Conservation (phyloP, 1,139 yeast species). For the Casaregolazyma lundiana region DNA sequence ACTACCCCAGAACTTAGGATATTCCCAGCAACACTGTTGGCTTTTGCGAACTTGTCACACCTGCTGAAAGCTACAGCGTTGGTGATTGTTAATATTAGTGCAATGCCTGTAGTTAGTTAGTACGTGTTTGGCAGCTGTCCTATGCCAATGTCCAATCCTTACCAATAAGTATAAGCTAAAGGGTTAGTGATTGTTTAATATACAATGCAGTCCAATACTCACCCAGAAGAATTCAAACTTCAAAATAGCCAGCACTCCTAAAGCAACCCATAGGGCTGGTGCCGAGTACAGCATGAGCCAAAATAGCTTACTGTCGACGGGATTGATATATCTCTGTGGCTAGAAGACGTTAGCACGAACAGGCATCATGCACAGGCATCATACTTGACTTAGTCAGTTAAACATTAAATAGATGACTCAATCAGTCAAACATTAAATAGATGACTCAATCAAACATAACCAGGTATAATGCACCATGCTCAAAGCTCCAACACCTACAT, state of each 20-base stretch:
- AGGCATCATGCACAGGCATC: neutral
- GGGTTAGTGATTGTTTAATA: neutral
- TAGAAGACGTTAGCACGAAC: constrained; percentile 10
- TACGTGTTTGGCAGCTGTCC: constrained; percentile 21
- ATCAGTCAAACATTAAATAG: neutral
- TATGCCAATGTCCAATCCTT: neutral
- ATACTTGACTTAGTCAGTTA: neutral
- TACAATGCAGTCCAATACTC: constrained; percentile 27
- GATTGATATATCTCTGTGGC: constrained; percentile 77
- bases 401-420: neutral
- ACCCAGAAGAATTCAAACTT: constrained; percentile 75
- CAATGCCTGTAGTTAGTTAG: constrained; percentile 42
- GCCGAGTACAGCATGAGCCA: constrained; percentile 76
- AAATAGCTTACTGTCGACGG: constrained; percentile 83
- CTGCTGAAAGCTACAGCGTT: constrained; percentile 87
- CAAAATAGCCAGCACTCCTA: constrained; percentile 72
- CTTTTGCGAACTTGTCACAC: constrained; percentile 86
- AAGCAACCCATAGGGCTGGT: constrained; percentile 69
- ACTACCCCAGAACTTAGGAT: constrained; percentile 5
- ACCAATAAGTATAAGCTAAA: constrained; percentile 9
- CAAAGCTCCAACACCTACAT: constrained; percentile 32
- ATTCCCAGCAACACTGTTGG: constrained; percentile 51
- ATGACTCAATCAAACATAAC: neutral
- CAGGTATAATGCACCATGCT: neutral
- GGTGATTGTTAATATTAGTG: constrained; percentile 66